Evolutionary conservation across 2,329 filamentous ascomycete species (phyloP).

Genomic region (Aspergillus aculeatus): DNA sequence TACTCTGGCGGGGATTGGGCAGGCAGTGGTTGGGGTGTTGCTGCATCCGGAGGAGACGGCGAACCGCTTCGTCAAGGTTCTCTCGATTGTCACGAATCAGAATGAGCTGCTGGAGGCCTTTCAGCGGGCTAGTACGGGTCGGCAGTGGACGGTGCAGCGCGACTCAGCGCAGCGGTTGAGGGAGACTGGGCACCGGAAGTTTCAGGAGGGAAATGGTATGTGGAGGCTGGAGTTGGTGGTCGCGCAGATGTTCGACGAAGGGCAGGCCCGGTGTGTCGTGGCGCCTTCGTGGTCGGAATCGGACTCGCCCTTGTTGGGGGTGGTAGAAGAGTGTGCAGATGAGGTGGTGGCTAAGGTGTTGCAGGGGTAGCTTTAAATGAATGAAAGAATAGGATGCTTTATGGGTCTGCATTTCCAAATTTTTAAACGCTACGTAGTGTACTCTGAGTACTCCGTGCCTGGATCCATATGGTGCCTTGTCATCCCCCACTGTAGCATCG

Average conservation of each 20-base stretch:
- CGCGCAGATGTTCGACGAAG: constrained; percentile 4
- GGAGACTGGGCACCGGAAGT: background rate
- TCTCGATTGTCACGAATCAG: constrained; percentile 8
- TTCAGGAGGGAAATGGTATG: background rate
- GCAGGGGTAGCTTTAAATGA: background rate
- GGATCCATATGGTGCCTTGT: too few species aligned
- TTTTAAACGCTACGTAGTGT: too few species aligned
- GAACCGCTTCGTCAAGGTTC: constrained; percentile 12
- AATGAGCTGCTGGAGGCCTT: constrained; percentile 13
- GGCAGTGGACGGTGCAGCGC: constrained; percentile 10
- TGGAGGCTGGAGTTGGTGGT: constrained; percentile 10
- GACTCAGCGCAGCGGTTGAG: background rate
- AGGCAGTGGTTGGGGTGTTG: constrained; percentile 12
- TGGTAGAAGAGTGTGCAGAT: constrained; percentile 5
- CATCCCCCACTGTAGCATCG: too few species aligned
- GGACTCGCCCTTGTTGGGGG: constrained; percentile 6
- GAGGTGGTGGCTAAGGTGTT: background rate
- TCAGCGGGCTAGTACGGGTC: constrained; percentile 1
- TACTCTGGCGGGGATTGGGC: constrained; percentile 9
- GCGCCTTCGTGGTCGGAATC: constrained; percentile 5
- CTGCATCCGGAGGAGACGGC: constrained; percentile 8
- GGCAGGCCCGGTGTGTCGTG: constrained; percentile 4
- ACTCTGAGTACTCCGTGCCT: too few species aligned
- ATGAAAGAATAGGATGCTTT: background rate
- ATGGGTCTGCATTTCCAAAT: too few species aligned